Evolutionary conservation across 2,329 filamentous ascomycete genomes (phyloP), one percentile per base, ranked within the genome.

Genomic region (Blastomyces percursus): DNA sequence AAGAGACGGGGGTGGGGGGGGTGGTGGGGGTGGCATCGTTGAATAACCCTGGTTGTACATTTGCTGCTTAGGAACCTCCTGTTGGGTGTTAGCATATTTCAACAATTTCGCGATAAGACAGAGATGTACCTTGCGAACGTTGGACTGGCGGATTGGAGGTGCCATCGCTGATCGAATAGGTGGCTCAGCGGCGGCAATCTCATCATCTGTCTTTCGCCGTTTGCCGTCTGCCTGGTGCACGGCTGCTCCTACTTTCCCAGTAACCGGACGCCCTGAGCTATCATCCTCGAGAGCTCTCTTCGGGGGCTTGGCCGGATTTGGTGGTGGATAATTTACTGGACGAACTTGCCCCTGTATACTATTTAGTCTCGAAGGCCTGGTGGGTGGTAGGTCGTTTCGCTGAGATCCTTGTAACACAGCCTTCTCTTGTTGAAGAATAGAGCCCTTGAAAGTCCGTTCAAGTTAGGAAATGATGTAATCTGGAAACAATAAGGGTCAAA

Each of bases 61-160:
- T n/a, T 76, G 76, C 44, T 73, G 71, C 66, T 79, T 78, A 14
- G 66, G 64, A 61, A 68, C 67, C 59, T 75, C 72, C 68, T 72
- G 51, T 35, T 8, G 32, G 35, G 51, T 19, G 48, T 50, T 62
- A 38, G 69, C 38, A n/a, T 16, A 51, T 21, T 35, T 44, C 32
- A 9, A 19, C 30, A 46, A 16, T 3, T 14, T 27, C 44, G 9
- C 35, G 27, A 14, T 52, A 24, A 2, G 3, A 38, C 19, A 60
- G 60, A 24, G 30, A 64, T 79, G 76, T 77, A 90, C 86, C 83
- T 91, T 92, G 69, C 83, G 81, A 71, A 85, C 82, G 58, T 82
- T 86, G 1, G 90, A 95, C 65, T 91, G 90, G 63, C 92, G 86
- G 67, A 95, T 90, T 6, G 91, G 91, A 60, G 91, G 90, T 16